Percentiles rank a stretch among this genome's conserved stretches.
Conservation (phyloP, 2,329 filamentous ascomycete genomes). For the Pseudocercospora cruenta region DNA sequence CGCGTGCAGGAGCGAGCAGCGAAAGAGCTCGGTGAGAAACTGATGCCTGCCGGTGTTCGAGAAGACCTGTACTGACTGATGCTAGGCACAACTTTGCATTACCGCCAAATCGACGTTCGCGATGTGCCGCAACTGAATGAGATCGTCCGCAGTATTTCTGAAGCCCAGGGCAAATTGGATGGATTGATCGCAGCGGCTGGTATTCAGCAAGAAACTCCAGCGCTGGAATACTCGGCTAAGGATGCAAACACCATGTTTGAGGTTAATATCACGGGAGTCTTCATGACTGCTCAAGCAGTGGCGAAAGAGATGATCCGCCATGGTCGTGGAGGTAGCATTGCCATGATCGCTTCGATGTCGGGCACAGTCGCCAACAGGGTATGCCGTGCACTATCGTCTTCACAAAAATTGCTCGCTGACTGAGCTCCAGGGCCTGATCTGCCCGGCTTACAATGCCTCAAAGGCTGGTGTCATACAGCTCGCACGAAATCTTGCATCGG, state of each 20-base stretch:
- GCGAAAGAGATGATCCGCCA: slow-evolving; percentile 67
- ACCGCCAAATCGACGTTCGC: slow-evolving; percentile 79
- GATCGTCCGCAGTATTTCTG: slow-evolving; percentile 69
- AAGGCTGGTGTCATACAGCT: slow-evolving; percentile 77
- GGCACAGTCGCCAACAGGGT: slow-evolving; percentile 66
- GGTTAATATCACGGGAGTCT: slow-evolving; percentile 59
- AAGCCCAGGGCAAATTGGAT: slow-evolving; percentile 72
- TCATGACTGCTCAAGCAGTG: slow-evolving; percentile 67
- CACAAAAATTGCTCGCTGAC: slow-evolving; percentile 5
- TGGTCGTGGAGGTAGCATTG: slow-evolving; percentile 63
- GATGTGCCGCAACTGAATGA: slow-evolving; percentile 69
- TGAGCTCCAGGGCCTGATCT: slow-evolving; percentile 62
- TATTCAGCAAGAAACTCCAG: slow-evolving; percentile 81
- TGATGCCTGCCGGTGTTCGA: neutral
- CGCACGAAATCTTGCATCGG: slow-evolving; percentile 68
- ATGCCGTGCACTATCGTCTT: neutral
- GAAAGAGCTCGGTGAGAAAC: slow-evolving; percentile 58
- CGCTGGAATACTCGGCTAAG: slow-evolving; percentile 73
- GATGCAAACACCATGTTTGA: slow-evolving; percentile 67
- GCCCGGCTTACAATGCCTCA: slow-evolving; percentile 73
- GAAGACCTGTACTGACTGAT: neutral
- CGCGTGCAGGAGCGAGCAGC: slow-evolving; percentile 65
- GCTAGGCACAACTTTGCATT: slow-evolving; percentile 63
- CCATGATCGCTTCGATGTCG: slow-evolving; percentile 66
- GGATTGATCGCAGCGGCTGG: slow-evolving; percentile 76